A percentile compares a stretch with the other conserved stretches of the same genome.
phyloP scores from a whole-genome alignment of 495 filamentous ascomycete species.

The Penicillium egyptiacum region DNA sequence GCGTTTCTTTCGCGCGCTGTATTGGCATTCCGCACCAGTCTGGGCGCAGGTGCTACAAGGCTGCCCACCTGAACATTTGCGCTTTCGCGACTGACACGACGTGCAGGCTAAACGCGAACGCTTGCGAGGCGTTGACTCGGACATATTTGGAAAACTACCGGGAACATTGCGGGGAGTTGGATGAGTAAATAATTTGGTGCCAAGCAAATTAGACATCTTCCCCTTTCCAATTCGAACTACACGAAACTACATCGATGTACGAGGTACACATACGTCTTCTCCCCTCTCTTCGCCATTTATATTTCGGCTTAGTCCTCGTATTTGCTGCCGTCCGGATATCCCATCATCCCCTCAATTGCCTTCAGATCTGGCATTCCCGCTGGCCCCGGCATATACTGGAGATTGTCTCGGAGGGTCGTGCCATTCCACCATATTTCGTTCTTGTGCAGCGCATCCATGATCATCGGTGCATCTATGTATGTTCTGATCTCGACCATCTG shows the following conservation, averaged over 20 bases:
- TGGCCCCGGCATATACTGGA: constrained; percentile 39
- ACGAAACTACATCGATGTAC: not conserved
- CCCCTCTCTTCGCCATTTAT: not conserved
- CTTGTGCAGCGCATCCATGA: constrained; percentile 35
- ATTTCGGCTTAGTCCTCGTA: constrained; percentile 19
- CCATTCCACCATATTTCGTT: constrained; percentile 43
- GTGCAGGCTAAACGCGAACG: constrained; percentile 51
- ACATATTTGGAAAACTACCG: constrained; percentile 26
- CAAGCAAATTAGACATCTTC: constrained; percentile 13
- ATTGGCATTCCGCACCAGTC: constrained; percentile 50
- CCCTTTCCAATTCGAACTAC: not conserved
- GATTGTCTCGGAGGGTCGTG: constrained; percentile 31
- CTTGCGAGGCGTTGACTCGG: constrained; percentile 38
- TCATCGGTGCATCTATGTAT: constrained; percentile 33
- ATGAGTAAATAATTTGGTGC: constrained; percentile 8
- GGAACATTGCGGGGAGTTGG: constrained; percentile 7
- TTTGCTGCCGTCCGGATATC: constrained; percentile 33
- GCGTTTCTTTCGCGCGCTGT: constrained; percentile 41
- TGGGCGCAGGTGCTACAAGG: constrained; percentile 54
- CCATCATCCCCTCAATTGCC: constrained; percentile 29
- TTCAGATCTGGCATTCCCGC: constrained; percentile 39
- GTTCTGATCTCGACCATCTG: constrained; percentile 43
- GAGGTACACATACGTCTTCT: not conserved
- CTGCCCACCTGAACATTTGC: constrained; percentile 53
- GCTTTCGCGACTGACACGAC: constrained; percentile 53